These are phyloP conservation scores for Vitis riparia DNA, from an alignment of 164 flowering plant genomes.

Conservation along the genomic window DNA sequence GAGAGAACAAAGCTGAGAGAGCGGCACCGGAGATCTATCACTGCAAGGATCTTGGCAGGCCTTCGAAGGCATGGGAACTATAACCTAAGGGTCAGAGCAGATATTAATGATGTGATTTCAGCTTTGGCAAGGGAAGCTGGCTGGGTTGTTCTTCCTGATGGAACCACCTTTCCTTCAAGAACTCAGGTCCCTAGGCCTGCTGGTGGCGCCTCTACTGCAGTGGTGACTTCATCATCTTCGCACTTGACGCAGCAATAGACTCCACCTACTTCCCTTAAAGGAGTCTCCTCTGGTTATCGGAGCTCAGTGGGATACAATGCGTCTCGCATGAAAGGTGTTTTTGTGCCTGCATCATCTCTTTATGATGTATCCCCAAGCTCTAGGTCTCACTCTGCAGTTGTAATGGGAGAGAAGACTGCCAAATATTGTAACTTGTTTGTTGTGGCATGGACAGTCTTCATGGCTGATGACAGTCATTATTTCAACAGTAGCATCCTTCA, in stretches of 20 bases:
- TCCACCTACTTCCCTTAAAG: constrained; percentile 51
- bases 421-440: too few species aligned
- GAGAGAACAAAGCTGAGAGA: constrained; percentile 95
- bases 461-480: too few species aligned
- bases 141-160: constrained; percentile 99
- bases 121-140: constrained; percentile 98
- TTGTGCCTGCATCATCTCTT: constrained; percentile 45
- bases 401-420: constrained; percentile 40
- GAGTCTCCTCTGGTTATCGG: constrained; percentile 48
- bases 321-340: constrained; percentile 54
- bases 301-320: constrained; percentile 51
- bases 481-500: too few species aligned
- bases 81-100: constrained; percentile 95
- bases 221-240: constrained; percentile 38
- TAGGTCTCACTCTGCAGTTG: constrained; percentile 35
- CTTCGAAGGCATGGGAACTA: constrained; percentile 96
- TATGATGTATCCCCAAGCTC: constrained; percentile 44
- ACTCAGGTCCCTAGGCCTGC: constrained; percentile 58
- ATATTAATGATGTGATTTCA: constrained; percentile 95
- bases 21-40: constrained; percentile 87
- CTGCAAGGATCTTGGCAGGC: constrained; percentile 90
- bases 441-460: too few species aligned
- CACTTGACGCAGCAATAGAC: constrained; percentile 48
- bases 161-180: constrained; percentile 90
- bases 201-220: constrained; percentile 37